phyloP scores from a whole-genome alignment of 805 yeast genomes.

The Lipomyces japonicus region DNA sequence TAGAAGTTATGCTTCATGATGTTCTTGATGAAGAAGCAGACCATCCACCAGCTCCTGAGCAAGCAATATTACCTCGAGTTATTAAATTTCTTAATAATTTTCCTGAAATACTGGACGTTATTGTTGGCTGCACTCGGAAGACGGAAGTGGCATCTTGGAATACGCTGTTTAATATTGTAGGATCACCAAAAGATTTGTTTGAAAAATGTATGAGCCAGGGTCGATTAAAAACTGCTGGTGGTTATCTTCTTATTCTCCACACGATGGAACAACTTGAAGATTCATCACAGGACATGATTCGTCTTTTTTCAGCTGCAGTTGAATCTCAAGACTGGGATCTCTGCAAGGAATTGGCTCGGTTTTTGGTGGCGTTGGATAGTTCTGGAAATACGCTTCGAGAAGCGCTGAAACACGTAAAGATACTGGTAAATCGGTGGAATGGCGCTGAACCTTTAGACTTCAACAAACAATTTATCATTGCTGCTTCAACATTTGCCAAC shows the following conservation, averaged over 20 bases:
- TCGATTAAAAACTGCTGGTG: conserved; percentile 42
- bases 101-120: conserved; percentile 39
- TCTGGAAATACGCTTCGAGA: conserved; percentile 30
- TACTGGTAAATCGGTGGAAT: too few species aligned
- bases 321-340: conserved; percentile 37
- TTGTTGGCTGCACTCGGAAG: conserved; percentile 52
- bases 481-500: too few species aligned
- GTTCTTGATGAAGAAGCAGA: conserved; percentile 35
- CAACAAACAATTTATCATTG: too few species aligned
- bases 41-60: conserved; percentile 18
- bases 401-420: conserved; percentile 13
- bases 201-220: conserved; percentile 36
- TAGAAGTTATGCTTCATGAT: conserved; percentile 42
- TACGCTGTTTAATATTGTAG: conserved; percentile 39
- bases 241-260: conserved; percentile 42
- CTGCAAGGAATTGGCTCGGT: conserved; percentile 41
- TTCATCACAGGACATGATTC: conserved; percentile 32
- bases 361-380: conserved; percentile 39
- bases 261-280: conserved; percentile 33
- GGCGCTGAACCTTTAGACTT: too few species aligned
- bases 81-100: conserved; percentile 36
- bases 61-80: conserved; percentile 29
- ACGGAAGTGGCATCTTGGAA: conserved; percentile 56
- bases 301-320: conserved; percentile 38
- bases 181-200: conserved; percentile 39